Evolutionary conservation across 139 green algal genomes (phyloP).

Genomic region (Mychonastes homosphaera): DNA sequence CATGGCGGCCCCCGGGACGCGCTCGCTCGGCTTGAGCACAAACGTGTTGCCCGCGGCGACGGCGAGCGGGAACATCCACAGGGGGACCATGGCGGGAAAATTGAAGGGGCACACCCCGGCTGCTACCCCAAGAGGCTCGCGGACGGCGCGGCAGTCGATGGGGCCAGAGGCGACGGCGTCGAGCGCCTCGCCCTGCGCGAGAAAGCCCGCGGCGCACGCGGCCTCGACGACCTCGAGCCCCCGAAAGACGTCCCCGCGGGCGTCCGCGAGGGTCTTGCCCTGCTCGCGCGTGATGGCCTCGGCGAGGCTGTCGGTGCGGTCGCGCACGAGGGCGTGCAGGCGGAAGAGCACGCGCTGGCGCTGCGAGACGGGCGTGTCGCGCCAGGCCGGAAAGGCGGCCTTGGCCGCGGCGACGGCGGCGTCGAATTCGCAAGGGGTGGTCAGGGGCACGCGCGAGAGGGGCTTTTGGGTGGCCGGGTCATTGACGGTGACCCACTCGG

Average conservation of each 20-base stretch:
- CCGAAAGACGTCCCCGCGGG: constrained; percentile 83
- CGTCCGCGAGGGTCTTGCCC: constrained; percentile 92
- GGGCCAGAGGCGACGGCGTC: constrained; percentile 77
- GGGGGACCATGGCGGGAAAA: constrained; percentile 77
- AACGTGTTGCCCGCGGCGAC: constrained; percentile 75
- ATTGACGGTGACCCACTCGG: constrained; percentile 54
- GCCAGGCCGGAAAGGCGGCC: constrained; percentile 74
- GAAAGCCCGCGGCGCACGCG: constrained; percentile 56
- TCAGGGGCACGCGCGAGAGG: constrained; percentile 61
- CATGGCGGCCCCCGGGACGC: constrained; percentile 68
- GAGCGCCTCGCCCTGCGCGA: constrained; percentile 69
- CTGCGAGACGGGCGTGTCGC: constrained; percentile 55
- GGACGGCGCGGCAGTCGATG: constrained; percentile 88
- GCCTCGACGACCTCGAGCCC: constrained; percentile 95
- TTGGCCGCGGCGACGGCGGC: constrained; percentile 68
- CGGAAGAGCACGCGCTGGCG: constrained; percentile 84
- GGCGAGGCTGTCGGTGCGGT: constrained; percentile 74
- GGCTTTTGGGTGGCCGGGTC: constrained; percentile 86
- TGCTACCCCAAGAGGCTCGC: constrained; percentile 83
- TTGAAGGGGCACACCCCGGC: constrained; percentile 89
- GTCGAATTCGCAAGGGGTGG: constrained; percentile 74
- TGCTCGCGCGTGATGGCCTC: constrained; percentile 77
- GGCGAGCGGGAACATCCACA: constrained; percentile 87
- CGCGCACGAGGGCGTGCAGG: constrained; percentile 75
- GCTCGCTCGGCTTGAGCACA: constrained; percentile 79